phyloP scores from a whole-genome alignment of 768 basidiomycete species.

The Clitopilus hobsonii region DNA sequence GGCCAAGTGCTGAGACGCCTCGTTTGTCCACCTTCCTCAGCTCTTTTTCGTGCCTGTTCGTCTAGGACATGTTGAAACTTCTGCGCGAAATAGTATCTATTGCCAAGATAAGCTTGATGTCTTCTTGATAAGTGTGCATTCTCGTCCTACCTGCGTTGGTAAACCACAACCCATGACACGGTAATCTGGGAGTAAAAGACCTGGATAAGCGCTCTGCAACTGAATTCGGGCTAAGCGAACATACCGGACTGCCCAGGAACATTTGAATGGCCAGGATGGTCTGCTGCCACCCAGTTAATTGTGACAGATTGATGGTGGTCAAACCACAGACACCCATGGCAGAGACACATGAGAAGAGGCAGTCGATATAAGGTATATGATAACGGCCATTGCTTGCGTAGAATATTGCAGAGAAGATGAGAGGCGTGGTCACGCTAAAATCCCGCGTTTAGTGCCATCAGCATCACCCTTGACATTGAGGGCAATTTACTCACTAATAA shows the following conservation, averaged over 20 bases:
- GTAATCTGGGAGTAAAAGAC: slow-evolving; percentile 42
- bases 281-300: slow-evolving; percentile 68
- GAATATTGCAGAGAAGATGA: slow-evolving; percentile 75
- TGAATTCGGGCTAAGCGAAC: slow-evolving; percentile 19
- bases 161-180: slow-evolving; percentile 82
- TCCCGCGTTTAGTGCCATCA: slow-evolving; percentile 1
- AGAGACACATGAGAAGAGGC: slow-evolving; percentile 72
- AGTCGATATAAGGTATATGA: slow-evolving; percentile 71
- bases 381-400: slow-evolving; percentile 77
- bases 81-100: slow-evolving; percentile 64
- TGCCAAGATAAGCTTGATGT: slow-evolving; percentile 6
- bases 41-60: slow-evolving; percentile 29
- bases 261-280: slow-evolving; percentile 70
- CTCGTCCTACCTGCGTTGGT: slow-evolving; percentile 57
- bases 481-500: background rate
- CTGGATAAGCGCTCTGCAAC: background rate
- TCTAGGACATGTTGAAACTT: slow-evolving; percentile 61
- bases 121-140: slow-evolving; percentile 6
- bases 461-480: background rate
- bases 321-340: slow-evolving; percentile 80
- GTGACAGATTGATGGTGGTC: slow-evolving; percentile 63
- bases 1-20: slow-evolving; percentile 20
- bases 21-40: slow-evolving; percentile 14
- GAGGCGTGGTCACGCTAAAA: slow-evolving; percentile 69
- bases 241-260: slow-evolving; percentile 70